Conservation (phyloP, 345 rosid genomes). For the Acer yangbiense region DNA sequence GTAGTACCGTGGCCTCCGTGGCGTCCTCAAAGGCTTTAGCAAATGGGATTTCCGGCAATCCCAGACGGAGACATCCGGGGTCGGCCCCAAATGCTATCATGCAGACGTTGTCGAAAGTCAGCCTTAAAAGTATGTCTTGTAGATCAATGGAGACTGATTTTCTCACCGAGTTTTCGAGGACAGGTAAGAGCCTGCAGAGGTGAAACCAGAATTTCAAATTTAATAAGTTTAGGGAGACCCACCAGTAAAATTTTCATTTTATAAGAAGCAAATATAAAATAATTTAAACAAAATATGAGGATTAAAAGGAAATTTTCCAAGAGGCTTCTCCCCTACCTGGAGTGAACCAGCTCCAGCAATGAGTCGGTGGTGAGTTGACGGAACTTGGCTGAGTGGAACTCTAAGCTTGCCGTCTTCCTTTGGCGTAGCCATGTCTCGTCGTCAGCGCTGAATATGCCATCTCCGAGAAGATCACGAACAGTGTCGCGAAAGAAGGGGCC, state of each 20-base stretch:
- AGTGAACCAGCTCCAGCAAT: conserved; percentile 68
- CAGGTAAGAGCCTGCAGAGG: conserved; percentile 54
- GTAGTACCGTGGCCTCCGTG: conserved; percentile 68
- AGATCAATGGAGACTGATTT: conserved; percentile 56
- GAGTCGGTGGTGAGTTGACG: conserved; percentile 70
- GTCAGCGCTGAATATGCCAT: conserved; percentile 89
- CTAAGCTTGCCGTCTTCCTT: conserved; percentile 86
- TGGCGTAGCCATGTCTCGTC: conserved; percentile 84
- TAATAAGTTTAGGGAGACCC: too few species aligned
- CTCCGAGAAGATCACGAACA: conserved; percentile 76
- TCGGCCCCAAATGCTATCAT: conserved; percentile 96
- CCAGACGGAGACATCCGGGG: conserved; percentile 74
- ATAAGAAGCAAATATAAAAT: too few species aligned
- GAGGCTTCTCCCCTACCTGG: conserved; percentile 2
- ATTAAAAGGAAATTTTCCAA: too few species aligned
- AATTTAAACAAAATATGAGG: too few species aligned
- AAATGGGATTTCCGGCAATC: conserved; percentile 71
- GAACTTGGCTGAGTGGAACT: conserved; percentile 89
- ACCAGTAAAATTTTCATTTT: too few species aligned
- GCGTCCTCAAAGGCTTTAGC: conserved; percentile 92
- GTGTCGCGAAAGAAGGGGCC: conserved; percentile 73
- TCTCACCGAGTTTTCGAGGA: conserved; percentile 54
- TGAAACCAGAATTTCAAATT: too few species aligned
- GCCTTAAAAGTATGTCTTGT: conserved; percentile 75
- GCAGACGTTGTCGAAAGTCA: conserved; percentile 90